A percentile compares a stretch with the other conserved stretches of the same genome.
phyloP scores from a whole-genome alignment of 2,329 filamentous ascomycete species.

The Davidsoniella virescens region DNA sequence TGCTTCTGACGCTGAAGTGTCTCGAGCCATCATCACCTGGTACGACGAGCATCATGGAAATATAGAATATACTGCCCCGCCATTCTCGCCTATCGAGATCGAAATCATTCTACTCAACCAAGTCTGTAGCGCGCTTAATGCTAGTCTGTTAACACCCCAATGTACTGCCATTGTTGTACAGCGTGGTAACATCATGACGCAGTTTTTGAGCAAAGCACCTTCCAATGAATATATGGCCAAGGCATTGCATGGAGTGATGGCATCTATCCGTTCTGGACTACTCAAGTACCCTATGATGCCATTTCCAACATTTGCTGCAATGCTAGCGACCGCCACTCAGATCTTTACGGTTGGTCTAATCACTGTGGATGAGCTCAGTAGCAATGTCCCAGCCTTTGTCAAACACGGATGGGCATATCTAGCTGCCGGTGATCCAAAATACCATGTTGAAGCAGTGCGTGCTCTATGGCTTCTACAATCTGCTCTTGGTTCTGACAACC shows the following conservation, averaged over 20 bases:
- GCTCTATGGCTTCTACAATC: slow-evolving; percentile 75
- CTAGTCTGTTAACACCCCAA: slow-evolving; percentile 27
- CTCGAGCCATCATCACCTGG: slow-evolving; percentile 46
- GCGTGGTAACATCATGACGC: slow-evolving; percentile 42
- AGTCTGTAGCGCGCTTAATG: slow-evolving; percentile 34
- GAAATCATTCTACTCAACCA: slow-evolving; percentile 45
- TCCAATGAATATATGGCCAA: neutral
- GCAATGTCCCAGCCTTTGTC: slow-evolving; percentile 52
- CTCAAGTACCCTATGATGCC: slow-evolving; percentile 32
- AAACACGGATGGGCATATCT: slow-evolving; percentile 64
- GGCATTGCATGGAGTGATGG: slow-evolving; percentile 2
- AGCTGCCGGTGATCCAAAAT: slow-evolving; percentile 70
- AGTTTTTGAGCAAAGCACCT: slow-evolving; percentile 35
- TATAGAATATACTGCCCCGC: slow-evolving; percentile 42
- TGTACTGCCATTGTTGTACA: slow-evolving; percentile 34
- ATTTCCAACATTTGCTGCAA: slow-evolving; percentile 41
- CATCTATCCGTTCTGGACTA: slow-evolving; percentile 24
- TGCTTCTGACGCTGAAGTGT: slow-evolving; percentile 25
- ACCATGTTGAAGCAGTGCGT: slow-evolving; percentile 82
- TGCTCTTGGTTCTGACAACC: slow-evolving; percentile 47
- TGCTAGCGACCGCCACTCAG: slow-evolving; percentile 27
- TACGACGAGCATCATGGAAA: slow-evolving; percentile 57
- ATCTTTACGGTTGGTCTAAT: slow-evolving; percentile 7
- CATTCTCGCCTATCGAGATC: slow-evolving; percentile 35
- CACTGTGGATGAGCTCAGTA: slow-evolving; percentile 30